A percentile compares a stretch with the other conserved stretches of the same genome.
These are phyloP conservation scores for Globisporangium canariense DNA, from an alignment of 352 stramenopile genomes.

Conservation along the genomic window DNA sequence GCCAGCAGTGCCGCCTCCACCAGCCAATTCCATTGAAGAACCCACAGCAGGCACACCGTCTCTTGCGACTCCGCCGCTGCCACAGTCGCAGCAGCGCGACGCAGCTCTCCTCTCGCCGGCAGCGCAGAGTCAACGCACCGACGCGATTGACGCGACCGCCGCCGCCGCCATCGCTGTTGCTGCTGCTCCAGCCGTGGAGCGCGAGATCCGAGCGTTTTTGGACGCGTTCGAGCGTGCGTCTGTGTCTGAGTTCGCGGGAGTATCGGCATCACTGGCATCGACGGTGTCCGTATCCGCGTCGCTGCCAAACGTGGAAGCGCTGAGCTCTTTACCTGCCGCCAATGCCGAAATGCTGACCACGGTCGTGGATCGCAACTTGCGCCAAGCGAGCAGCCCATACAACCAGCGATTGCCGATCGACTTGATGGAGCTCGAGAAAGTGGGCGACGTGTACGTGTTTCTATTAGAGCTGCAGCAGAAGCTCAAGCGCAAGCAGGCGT, in stretches of 20 bases:
- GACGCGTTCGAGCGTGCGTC: slow-evolving; percentile 13
- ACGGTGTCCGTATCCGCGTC: slow-evolving; percentile 12
- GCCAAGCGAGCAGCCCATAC: background rate
- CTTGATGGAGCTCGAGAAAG: slow-evolving; percentile 9
- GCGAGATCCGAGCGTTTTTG: slow-evolving; percentile 13
- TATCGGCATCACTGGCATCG: slow-evolving; percentile 12
- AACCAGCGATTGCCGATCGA: slow-evolving; percentile 8
- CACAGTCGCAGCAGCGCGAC: background rate
- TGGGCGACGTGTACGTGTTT: slow-evolving; percentile 19
- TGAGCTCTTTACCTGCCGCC: background rate
- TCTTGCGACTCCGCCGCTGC: background rate
- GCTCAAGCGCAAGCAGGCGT: slow-evolving; percentile 18
- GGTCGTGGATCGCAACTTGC: background rate
- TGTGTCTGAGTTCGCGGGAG: slow-evolving; percentile 9
- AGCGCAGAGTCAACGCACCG: background rate
- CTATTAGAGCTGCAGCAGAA: slow-evolving; percentile 24
- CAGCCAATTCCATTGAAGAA: background rate
- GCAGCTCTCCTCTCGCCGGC: background rate
- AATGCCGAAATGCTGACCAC: background rate
- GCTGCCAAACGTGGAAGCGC: background rate
- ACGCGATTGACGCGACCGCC: background rate
- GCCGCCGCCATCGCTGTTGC: background rate
- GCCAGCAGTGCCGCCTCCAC: background rate
- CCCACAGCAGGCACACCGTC: background rate
- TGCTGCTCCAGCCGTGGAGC: background rate